Base-by-base conservation (phyloP, 768 basidiomycete genomes). In the Tricholoma sp. region DNA sequence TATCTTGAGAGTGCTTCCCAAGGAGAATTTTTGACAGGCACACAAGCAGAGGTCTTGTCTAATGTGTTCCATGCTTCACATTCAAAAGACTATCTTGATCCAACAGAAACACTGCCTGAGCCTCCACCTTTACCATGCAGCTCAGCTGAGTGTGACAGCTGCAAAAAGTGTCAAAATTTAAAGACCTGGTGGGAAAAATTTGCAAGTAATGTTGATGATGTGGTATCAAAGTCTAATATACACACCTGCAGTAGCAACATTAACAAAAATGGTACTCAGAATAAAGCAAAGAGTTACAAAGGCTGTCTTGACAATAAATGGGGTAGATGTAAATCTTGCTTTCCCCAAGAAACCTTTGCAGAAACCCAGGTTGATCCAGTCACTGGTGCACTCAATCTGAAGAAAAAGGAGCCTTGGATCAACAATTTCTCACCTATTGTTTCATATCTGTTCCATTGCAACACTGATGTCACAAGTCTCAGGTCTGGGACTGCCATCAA, bases 401-500 rank as follows among this genome's bases (percentile, higher is more conserved):
- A 70, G 60, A 74, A 74, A 58, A 5, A 49, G 3, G 76, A 79
- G 52, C 43, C 63, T 7, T 67, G 63, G 71, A 60, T 79, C 0
- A 80, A 80, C 55, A 73, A 64, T 0, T 66, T 72, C 66, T 72
- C 19, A 67, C 67, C 67, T 8, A 24, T 56, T 0, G 4, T 77
- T 0, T 69, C 72, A 1, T 76, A 75, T 60, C 19, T 74, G 0
- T 18, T 75, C 2, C 37, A 71, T 7, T 74, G 72, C 52, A 78
- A 78, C 52, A 71, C 73, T 5, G 75, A 78, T 64, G 67, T 74
- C 0, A 72, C 74, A 0, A 69, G 70, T 54, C 50, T 78, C 1
- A 50, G 71, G 16, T 76, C 73, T 18, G 76, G 76, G 0, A 78
- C 76, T 3, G 64, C 71, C 0, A 66, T 79, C 1, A 75, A 76